Percentiles rank a stretch among this genome's conserved stretches.
These are phyloP conservation scores for Suillus hirtellus DNA, from an alignment of 768 basidiomycete species.

Conservation along the genomic window DNA sequence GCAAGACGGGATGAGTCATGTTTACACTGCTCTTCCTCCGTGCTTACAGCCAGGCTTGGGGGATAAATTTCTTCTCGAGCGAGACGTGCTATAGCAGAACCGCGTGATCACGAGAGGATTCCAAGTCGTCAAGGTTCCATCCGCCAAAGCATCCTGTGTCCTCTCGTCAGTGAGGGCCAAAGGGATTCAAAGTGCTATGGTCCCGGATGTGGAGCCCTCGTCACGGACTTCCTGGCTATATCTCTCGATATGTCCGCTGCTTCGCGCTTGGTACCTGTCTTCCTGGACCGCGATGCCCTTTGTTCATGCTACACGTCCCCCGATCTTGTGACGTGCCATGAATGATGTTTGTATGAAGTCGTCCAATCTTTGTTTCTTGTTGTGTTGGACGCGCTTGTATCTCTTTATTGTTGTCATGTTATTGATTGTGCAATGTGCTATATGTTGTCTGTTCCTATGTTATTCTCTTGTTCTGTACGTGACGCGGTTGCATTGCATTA, in stretches of 20 bases:
- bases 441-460: constrained; percentile 23
- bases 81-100: constrained; percentile 10
- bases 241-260: constrained; percentile 22
- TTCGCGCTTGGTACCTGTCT: constrained; percentile 23
- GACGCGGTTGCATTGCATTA: constrained; percentile 33
- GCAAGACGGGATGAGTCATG: constrained; percentile 9
- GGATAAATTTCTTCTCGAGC: constrained; percentile 4
- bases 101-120: constrained; percentile 10
- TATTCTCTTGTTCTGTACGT: constrained; percentile 22
- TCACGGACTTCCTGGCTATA: constrained; percentile 23
- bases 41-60: constrained; percentile 10
- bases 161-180: constrained; percentile 3
- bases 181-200: constrained; percentile 8
- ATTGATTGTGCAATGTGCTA: constrained; percentile 37
- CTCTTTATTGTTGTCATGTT: constrained; percentile 22
- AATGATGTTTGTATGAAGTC: constrained; percentile 7
- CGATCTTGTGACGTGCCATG: constrained; percentile 10
- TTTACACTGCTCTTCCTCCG: constrained; percentile 3
- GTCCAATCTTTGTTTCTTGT: constrained; percentile 14
- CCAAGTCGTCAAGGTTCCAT: constrained; percentile 11
- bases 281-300: constrained; percentile 27
- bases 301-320: constrained; percentile 11
- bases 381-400: constrained; percentile 36
- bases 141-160: constrained; percentile 9
- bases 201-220: constrained; percentile 5